Evolutionary conservation across 1,284 basidiomycete species (phyloP).

Genomic region (Salmacisia buchloeana): DNA sequence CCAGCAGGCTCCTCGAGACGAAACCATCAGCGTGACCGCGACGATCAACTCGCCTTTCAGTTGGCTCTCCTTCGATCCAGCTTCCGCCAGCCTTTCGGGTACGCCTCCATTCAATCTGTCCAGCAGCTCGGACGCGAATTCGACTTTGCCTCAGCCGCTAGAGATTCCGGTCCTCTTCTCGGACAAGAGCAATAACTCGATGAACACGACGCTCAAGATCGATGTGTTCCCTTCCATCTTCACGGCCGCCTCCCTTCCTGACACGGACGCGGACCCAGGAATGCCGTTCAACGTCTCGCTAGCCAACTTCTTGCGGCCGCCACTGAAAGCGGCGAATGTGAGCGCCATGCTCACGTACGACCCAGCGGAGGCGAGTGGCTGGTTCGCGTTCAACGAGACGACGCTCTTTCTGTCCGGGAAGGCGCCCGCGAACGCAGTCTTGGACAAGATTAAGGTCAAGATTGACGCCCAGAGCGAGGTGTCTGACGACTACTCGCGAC

Average conservation of each 20-base stretch:
- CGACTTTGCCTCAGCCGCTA: conserved; percentile 17
- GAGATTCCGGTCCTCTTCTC: conserved; percentile 62
- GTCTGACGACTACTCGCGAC: background rate
- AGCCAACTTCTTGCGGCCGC: conserved; percentile 56
- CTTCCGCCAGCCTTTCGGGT: conserved; percentile 62
- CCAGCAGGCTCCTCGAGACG: conserved; percentile 45
- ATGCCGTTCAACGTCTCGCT: conserved; percentile 57
- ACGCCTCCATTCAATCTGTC: conserved; percentile 55
- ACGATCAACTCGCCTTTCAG: conserved; percentile 54
- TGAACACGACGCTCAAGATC: conserved; percentile 60
- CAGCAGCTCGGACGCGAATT: conserved; percentile 30
- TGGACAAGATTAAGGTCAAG: conserved; percentile 11
- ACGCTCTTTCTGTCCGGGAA: conserved; percentile 50
- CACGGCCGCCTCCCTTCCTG: conserved; percentile 58
- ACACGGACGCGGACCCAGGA: conserved; percentile 57
- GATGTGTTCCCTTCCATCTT: conserved; percentile 67
- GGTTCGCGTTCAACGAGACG: conserved; percentile 51
- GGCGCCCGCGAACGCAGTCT: conserved; percentile 12
- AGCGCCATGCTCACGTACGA: conserved; percentile 41
- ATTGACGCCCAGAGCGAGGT: conserved; percentile 1
- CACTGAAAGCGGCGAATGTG: conserved; percentile 19
- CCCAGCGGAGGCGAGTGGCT: conserved; percentile 43
- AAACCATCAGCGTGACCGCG: conserved; percentile 40
- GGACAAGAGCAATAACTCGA: conserved; percentile 56
- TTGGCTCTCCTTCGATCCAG: conserved; percentile 65